A percentile compares a stretch with the other conserved stretches of the same genome.
Conservation (phyloP, 371 early-diverging fungal genomes). For the Haplosporangium sp. region DNA sequence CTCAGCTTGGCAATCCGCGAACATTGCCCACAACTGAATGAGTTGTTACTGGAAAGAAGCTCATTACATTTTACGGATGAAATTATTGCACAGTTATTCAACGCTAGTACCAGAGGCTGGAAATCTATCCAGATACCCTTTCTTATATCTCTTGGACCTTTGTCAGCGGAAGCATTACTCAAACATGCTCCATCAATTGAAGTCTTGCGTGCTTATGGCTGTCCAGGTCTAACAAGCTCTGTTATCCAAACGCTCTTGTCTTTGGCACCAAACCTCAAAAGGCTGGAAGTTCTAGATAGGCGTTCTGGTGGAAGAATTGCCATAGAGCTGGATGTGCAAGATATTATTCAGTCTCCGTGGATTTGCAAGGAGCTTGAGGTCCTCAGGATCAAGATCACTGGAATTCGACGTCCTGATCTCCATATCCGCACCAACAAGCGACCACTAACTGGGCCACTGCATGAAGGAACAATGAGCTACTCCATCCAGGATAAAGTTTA, state of each 20-base stretch:
- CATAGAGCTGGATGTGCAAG: not conserved
- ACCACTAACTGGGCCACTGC: conserved; percentile 8
- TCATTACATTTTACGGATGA: not conserved
- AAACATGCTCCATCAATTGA: conserved; percentile 8
- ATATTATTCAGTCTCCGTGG: conserved; percentile 14
- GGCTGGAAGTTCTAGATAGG: not conserved
- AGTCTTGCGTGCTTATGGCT: not conserved
- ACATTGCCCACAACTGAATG: not conserved
- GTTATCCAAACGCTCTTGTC: conserved; percentile 1
- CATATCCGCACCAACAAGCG: conserved; percentile 4
- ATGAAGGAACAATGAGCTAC: conserved; percentile 7
- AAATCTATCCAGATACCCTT: not conserved
- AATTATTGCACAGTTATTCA: not conserved
- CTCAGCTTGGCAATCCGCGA: not conserved
- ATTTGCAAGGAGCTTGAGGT: not conserved
- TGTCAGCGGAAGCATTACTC: not conserved
- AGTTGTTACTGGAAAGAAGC: not conserved
- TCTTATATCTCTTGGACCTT: not conserved
- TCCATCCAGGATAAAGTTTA: not conserved
- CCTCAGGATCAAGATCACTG: conserved; percentile 7
- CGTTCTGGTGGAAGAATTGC: not conserved
- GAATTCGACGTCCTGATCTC: conserved; percentile 15
- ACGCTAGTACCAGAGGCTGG: not conserved
- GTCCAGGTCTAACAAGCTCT: not conserved
- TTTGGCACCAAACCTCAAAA: conserved; percentile 5